Conservation (phyloP, 495 filamentous ascomycete genomes). For the Trichoderma asperelloides region DNA sequence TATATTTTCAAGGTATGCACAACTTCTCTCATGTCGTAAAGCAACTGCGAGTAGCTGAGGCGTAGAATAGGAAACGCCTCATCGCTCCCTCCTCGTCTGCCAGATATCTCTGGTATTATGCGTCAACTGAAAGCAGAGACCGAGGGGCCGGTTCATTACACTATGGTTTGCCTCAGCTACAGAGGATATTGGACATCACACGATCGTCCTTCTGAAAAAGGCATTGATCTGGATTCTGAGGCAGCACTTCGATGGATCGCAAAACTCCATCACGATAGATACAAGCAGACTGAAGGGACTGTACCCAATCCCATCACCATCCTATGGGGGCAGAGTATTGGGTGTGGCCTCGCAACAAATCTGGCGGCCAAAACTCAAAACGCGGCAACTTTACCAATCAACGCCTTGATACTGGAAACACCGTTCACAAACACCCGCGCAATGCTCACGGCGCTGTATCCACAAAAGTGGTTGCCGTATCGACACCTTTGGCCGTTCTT, state of each 20-base stretch:
- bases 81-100: conserved; percentile 60
- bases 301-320: conserved; percentile 37
- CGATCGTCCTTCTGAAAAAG: conserved; percentile 56
- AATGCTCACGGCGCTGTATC: conserved; percentile 68
- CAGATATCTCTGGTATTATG: conserved; percentile 52
- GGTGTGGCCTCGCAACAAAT: conserved; percentile 50
- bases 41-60: conserved; percentile 19
- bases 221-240: conserved; percentile 54
- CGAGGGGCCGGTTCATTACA: conserved; percentile 32
- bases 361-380: conserved; percentile 24
- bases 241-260: conserved; percentile 51
- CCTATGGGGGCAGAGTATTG: conserved; percentile 78
- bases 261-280: conserved; percentile 22
- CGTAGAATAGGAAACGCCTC: conserved; percentile 48
- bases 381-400: conserved; percentile 17
- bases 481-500: conserved; percentile 40
- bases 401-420: conserved; percentile 61
- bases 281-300: conserved; percentile 3
- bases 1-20: conserved; percentile 51
- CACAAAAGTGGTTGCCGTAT: conserved; percentile 77
- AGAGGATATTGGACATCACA: conserved; percentile 73
- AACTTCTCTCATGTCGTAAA: background rate
- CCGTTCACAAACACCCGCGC: conserved; percentile 64
- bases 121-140: conserved; percentile 26
- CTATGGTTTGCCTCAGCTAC: conserved; percentile 59